These are phyloP conservation scores for Yarrowia sp. DNA, from an alignment of 805 yeast genomes.

Conservation along the genomic window DNA sequence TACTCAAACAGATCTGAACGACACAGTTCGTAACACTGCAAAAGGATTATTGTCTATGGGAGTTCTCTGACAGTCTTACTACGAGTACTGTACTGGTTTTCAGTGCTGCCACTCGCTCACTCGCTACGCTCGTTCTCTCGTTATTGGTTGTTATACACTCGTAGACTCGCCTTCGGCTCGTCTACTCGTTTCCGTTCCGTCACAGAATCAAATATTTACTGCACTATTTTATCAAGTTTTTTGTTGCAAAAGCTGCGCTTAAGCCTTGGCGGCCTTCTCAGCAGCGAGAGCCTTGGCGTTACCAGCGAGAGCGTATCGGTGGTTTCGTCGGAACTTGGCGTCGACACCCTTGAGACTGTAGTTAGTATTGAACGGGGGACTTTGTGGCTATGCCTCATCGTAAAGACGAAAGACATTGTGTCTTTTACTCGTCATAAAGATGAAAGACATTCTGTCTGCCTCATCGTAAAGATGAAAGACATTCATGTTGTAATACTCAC, in stretches of 20 bases:
- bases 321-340: slow-evolving; percentile 99
- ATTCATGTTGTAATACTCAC: slow-evolving; percentile 18
- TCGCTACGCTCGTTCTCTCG: background rate
- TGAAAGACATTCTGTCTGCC: no score
- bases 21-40: no score
- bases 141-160: background rate
- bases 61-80: no score
- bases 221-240: slow-evolving; percentile 28
- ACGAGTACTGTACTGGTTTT: no score
- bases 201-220: slow-evolving; percentile 15
- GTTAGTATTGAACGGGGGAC: slow-evolving; percentile 13
- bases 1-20: no score
- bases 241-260: background rate
- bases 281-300: slow-evolving; percentile 93
- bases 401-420: no score
- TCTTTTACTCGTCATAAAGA: no score
- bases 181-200: no score
- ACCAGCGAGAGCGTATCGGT: slow-evolving; percentile 98
- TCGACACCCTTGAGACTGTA: slow-evolving; percentile 88
- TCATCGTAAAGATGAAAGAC: no score
- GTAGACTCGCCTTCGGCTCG: no score
- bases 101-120: background rate
- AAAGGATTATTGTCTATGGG: no score
- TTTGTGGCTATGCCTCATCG: no score
- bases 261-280: slow-evolving; percentile 53